Conservation (phyloP, 1,139 yeast species). For the Yamadazyma membranifaciens region DNA sequence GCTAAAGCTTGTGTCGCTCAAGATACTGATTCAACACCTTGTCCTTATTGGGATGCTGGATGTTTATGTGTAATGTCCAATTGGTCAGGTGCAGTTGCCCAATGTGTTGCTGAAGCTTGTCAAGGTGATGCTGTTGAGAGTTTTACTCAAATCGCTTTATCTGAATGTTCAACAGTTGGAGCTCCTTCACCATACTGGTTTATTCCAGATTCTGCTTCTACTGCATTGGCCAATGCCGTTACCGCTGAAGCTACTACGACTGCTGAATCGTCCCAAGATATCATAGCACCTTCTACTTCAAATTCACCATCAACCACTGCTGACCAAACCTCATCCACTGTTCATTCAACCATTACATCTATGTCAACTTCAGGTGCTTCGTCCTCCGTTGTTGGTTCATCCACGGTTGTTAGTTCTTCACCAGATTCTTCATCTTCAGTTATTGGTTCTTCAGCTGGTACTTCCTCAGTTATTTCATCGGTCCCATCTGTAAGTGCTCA, state of each 20-base stretch:
- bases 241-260: conserved; percentile 10
- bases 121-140: conserved; percentile 34
- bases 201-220: conserved; percentile 41
- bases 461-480: conserved; percentile 5
- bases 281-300: conserved; percentile 16
- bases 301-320: conserved; percentile 2
- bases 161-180: conserved; percentile 43
- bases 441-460: conserved; percentile 5
- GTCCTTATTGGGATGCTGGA: conserved; percentile 57
- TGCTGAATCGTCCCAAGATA: conserved; percentile 7
- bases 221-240: conserved; percentile 24
- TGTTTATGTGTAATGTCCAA: conserved; percentile 52
- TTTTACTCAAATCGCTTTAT: conserved; percentile 41
- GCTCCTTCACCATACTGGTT: conserved; percentile 41
- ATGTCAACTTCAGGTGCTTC: conserved; percentile 6
- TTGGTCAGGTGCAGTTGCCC: conserved; percentile 46
- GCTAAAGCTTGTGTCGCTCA: conserved; percentile 42
- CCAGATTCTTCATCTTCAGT: conserved; percentile 6
- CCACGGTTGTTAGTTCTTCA: conserved; percentile 6
- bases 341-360: conserved; percentile 5
- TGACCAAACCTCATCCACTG: conserved; percentile 4
- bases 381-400: neutral
- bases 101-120: conserved; percentile 44
- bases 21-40: conserved; percentile 37
- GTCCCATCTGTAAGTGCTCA: conserved; percentile 8